These are phyloP conservation scores for Torulaspora pretoriensis DNA, from an alignment of 1,139 yeast genomes.

Conservation along the genomic window DNA sequence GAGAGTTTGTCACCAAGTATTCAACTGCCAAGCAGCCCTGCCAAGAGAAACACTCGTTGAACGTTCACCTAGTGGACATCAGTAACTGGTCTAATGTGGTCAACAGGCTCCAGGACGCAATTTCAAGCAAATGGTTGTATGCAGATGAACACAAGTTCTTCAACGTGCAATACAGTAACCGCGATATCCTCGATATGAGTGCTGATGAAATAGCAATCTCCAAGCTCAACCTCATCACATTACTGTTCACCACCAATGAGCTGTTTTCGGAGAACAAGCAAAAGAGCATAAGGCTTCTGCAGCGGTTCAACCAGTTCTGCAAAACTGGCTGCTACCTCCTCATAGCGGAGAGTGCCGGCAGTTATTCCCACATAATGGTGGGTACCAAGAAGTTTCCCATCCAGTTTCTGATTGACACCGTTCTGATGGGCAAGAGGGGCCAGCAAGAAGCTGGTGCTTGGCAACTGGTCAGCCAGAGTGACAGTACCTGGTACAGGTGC, in stretches of 20 bases:
- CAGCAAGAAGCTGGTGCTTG: conserved; percentile 50
- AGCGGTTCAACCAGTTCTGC: conserved; percentile 47
- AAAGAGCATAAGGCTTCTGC: conserved; percentile 58
- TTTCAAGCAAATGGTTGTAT: conserved; percentile 52
- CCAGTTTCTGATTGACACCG: conserved; percentile 71
- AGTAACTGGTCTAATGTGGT: conserved; percentile 71
- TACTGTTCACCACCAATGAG: conserved; percentile 83
- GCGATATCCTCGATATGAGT: conserved; percentile 46
- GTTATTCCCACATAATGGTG: conserved; percentile 73
- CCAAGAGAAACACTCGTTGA: conserved; percentile 38
- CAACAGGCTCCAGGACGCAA: conserved; percentile 41
- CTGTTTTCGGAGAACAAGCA: conserved; percentile 65
- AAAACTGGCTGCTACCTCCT: conserved; percentile 54
- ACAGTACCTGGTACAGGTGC: conserved; percentile 77
- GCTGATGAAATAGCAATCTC: conserved; percentile 27
- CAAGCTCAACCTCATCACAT: conserved; percentile 50
- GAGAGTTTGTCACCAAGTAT: conserved; percentile 37
- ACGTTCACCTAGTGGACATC: conserved; percentile 60
- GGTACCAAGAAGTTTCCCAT: conserved; percentile 79
- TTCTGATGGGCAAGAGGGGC: conserved; percentile 55
- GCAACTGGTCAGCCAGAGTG: conserved; percentile 61
- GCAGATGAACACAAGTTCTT: conserved; percentile 35
- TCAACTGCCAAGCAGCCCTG: conserved; percentile 22
- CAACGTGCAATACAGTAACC: conserved; percentile 45
- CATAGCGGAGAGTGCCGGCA: conserved; percentile 85